Evolutionary conservation across 495 filamentous ascomycete species (phyloP), one percentile per base, ranked within the genome.

Genomic region (Neurospora terricola): DNA sequence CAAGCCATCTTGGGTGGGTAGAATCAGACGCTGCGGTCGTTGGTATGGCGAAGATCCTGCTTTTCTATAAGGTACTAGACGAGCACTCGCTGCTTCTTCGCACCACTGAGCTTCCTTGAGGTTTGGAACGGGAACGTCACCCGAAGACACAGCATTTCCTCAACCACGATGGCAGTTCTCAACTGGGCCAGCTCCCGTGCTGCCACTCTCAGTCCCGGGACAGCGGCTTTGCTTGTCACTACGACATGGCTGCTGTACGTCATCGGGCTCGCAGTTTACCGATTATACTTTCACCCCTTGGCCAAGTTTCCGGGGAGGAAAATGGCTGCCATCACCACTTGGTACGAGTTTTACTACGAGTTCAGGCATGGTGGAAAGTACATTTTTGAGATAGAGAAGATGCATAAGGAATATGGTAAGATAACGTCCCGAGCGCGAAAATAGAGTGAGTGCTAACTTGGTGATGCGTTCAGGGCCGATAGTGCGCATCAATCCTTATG

Each of bases 401-500:
- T 87, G 59, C 86, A 87, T 71, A 69, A 80, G 48, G 71, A 78
- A 62, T 86, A 86, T 74, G 84, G 80, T 79, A 39, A 16, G 71
- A 11, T 54, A 23, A 4, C 5, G 14, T 14, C 14, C 21, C 10
- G 6, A 38, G 30, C 8, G 43, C 37, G 1, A 4, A 16, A 16
- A 12, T 3, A 7, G 18, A 23, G 12, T 36, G 18, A 43, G 9
- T 23, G 9, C n/a, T 70, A 8, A 45, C 18, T 18, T 18, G 40
- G 5, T 43, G 10, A 3, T 43, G 9, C 0, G 2, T n/a, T 48
- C 5, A 78, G 78, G 86, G 0, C 86, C 88, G 1, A 86, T 89
- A 69, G 76, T 89, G 23, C 83, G 88, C 7, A 80, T 89, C 43
- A 84, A 78, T 36, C 88, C 88, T 0, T 48, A 80, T 18, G 86